Evolutionary conservation across 805 yeast species (phyloP).

Genomic region (Debaryomyces hansenii): DNA sequence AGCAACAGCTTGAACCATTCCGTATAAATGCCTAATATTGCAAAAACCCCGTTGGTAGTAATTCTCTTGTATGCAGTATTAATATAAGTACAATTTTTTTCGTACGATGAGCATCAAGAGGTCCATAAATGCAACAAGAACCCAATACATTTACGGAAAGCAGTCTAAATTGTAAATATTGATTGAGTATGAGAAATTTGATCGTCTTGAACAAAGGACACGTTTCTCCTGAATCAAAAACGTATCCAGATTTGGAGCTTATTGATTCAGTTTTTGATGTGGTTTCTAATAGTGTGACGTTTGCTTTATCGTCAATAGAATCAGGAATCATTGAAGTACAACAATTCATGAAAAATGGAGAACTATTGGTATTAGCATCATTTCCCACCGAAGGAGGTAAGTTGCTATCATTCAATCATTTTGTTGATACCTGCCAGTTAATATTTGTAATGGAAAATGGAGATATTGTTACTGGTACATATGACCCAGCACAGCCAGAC

Average conservation of each 20-base stretch:
- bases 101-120: background rate
- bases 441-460: slow-evolving; percentile 72
- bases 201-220: slow-evolving; percentile 54
- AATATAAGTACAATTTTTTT: background rate
- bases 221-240: slow-evolving; percentile 50
- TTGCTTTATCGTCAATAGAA: slow-evolving; percentile 55
- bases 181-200: slow-evolving; percentile 45
- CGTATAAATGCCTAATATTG: too few relatives aligned
- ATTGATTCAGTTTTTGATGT: slow-evolving; percentile 65
- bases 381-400: slow-evolving; percentile 46
- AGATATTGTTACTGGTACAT: slow-evolving; percentile 68
- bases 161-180: background rate
- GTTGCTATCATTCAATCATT: slow-evolving; percentile 61
- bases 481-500: slow-evolving; percentile 48
- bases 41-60: too few relatives aligned
- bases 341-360: slow-evolving; percentile 67
- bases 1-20: too few relatives aligned
- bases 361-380: slow-evolving; percentile 56
- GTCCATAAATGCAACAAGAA: too few relatives aligned
- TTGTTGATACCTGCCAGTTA: slow-evolving; percentile 65
- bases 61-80: background rate
- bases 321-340: slow-evolving; percentile 70
- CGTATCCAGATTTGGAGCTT: slow-evolving; percentile 66
- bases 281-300: slow-evolving; percentile 69
- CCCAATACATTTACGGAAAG: background rate